Conservation (phyloP, 2,329 filamentous ascomycete genomes). For the Diaporthe velutina region DNA sequence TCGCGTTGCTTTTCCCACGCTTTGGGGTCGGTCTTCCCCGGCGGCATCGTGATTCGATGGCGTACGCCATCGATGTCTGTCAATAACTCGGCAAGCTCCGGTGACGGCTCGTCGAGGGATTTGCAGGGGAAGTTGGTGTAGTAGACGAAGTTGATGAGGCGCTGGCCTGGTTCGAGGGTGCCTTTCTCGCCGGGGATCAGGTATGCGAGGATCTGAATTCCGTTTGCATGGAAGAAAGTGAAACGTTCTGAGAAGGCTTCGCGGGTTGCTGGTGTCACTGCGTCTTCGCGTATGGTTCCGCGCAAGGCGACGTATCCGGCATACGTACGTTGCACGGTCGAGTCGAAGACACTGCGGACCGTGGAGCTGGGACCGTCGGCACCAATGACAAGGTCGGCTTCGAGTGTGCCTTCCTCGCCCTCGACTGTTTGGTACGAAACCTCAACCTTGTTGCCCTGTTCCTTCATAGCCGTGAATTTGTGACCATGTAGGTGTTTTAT, state of each 20-base stretch:
- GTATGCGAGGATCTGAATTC: constrained; percentile 55
- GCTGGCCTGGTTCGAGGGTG: constrained; percentile 49
- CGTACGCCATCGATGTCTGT: constrained; percentile 45
- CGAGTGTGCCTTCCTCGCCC: background rate
- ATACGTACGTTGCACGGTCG: background rate
- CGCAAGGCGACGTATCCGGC: background rate
- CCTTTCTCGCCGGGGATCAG: constrained; percentile 56
- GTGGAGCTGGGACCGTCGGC: background rate
- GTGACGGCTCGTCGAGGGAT: constrained; percentile 43
- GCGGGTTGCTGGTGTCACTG: background rate
- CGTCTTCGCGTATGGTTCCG: background rate
- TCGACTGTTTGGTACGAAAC: background rate
- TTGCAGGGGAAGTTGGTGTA: constrained; percentile 57
- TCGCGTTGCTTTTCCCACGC: background rate
- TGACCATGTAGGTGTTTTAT: background rate
- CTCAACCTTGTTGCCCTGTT: background rate
- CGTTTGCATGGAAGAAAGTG: constrained; percentile 46
- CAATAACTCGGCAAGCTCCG: constrained; percentile 49
- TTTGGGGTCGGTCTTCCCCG: background rate
- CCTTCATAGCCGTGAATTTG: background rate
- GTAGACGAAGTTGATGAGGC: constrained; percentile 61
- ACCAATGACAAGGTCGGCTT: background rate
- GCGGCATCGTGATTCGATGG: background rate
- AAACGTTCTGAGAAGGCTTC: background rate
- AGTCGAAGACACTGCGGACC: background rate